These are phyloP conservation scores for Trametes cingulata DNA, from an alignment of 768 basidiomycete species.

Conservation along the genomic window DNA sequence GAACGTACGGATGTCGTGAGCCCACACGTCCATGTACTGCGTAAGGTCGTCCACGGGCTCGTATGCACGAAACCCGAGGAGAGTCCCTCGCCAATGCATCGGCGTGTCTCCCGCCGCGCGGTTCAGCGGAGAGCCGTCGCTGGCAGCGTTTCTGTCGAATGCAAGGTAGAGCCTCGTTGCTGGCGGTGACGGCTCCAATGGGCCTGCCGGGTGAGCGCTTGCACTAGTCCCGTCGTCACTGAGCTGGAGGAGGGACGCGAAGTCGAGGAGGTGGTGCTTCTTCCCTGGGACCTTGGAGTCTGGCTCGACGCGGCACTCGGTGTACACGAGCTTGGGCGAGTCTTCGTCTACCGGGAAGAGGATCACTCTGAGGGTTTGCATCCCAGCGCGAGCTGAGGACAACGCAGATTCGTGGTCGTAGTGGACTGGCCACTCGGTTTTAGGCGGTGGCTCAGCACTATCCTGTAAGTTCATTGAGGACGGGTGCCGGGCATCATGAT, in stretches of 20 bases:
- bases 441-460: neutral
- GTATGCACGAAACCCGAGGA: slow-evolving; percentile 6
- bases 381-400: neutral
- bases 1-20: neutral
- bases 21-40: slow-evolving; percentile 5
- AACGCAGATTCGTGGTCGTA: neutral
- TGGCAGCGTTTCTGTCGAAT: neutral
- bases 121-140: neutral
- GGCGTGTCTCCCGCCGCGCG: neutral
- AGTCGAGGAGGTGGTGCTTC: neutral
- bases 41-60: neutral
- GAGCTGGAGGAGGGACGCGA: neutral
- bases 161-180: slow-evolving; percentile 8
- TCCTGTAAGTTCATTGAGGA: too few relatives aligned
- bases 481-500: too few relatives aligned
- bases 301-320: neutral
- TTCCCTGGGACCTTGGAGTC: neutral
- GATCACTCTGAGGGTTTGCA: neutral
- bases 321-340: neutral
- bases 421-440: neutral
- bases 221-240: too few relatives aligned
- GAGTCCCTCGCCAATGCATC: neutral
- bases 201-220: neutral
- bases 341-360: neutral
- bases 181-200: neutral